These are phyloP conservation scores for Starmerella tilneyi DNA, from an alignment of 805 yeast species.

Conservation along the genomic window DNA sequence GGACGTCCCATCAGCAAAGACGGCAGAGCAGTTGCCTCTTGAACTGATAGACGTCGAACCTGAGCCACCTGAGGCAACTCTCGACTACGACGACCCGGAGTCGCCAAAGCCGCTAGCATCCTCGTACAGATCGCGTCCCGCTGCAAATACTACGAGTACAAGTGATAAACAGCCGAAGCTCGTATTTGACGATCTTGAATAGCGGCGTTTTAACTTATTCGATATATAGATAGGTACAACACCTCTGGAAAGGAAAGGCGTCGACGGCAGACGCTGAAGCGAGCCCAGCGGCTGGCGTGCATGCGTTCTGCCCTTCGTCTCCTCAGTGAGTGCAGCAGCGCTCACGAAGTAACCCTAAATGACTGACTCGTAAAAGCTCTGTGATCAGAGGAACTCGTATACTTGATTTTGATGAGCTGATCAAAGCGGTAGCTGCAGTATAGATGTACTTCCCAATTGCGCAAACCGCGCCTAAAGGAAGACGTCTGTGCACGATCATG, in stretches of 20 bases:
- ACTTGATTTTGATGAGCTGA: too few relatives aligned
- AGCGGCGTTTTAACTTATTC: background rate
- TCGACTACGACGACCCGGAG: slow-evolving; percentile 17
- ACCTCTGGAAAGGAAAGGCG: too few relatives aligned
- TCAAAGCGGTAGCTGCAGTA: too few relatives aligned
- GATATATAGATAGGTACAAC: too few relatives aligned
- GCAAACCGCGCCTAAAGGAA: background rate
- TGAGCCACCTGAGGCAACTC: slow-evolving; percentile 14
- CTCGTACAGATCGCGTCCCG: background rate
- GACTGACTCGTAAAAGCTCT: too few relatives aligned
- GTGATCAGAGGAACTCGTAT: too few relatives aligned
- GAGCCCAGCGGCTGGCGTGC: too few relatives aligned
- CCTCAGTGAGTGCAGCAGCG: too few relatives aligned
- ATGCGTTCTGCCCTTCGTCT: too few relatives aligned
- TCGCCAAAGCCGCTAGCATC: slow-evolving; percentile 8
- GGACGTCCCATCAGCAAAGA: slow-evolving; percentile 1
- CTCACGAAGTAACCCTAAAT: too few relatives aligned
- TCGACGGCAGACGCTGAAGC: too few relatives aligned
- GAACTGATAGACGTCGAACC: slow-evolving; percentile 13
- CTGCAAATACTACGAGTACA: background rate
- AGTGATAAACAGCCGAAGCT: slow-evolving; percentile 5
- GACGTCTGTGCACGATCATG: background rate
- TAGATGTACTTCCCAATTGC: background rate
- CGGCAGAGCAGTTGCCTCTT: slow-evolving; percentile 10
- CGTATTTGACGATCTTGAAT: slow-evolving; percentile 17